Percentiles rank a stretch among this genome's conserved stretches.
Evolutionary conservation across 2,329 filamentous ascomycete species (phyloP).

Genomic region (Colletotrichum orbiculare): DNA sequence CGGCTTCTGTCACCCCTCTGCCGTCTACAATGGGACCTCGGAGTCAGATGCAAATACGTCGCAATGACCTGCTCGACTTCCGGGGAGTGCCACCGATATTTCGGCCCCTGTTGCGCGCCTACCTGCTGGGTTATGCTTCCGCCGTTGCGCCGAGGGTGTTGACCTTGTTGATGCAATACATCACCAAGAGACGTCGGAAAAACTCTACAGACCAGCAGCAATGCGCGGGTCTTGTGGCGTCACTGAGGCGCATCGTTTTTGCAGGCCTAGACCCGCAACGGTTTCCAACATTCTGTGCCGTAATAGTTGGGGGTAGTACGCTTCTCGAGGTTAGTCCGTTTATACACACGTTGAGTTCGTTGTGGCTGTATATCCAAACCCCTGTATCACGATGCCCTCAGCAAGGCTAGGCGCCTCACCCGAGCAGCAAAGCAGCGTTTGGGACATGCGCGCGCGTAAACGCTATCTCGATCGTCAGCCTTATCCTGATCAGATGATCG

Average conservation of each 20-base stretch:
- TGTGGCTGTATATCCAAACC: not conserved
- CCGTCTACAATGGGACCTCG: slow-evolving; percentile 59
- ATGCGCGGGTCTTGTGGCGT: slow-evolving; percentile 44
- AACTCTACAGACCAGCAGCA: slow-evolving; percentile 29
- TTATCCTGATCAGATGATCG: too few relatives aligned
- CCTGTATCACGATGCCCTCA: slow-evolving; percentile 10
- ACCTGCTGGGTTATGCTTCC: slow-evolving; percentile 70
- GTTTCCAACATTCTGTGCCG: slow-evolving; percentile 72
- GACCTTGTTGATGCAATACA: slow-evolving; percentile 63
- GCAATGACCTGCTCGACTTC: slow-evolving; percentile 34
- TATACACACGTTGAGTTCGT: not conserved
- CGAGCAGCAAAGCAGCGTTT: not conserved
- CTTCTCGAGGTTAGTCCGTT: slow-evolving; percentile 65
- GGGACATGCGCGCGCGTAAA: not conserved
- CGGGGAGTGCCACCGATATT: slow-evolving; percentile 59
- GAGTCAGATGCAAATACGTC: slow-evolving; percentile 37
- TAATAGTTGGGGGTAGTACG: slow-evolving; percentile 68
- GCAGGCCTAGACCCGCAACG: slow-evolving; percentile 65
- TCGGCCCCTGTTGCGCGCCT: slow-evolving; percentile 68
- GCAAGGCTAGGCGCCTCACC: not conserved
- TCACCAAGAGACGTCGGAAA: slow-evolving; percentile 48
- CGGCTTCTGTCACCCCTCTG: slow-evolving; percentile 22
- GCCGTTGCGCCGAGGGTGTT: slow-evolving; percentile 67
- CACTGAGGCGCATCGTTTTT: slow-evolving; percentile 55
- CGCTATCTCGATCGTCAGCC: too few relatives aligned